Conservation (phyloP, 2,329 filamentous ascomycete genomes). For the Pseudogymnoascus sp. region DNA sequence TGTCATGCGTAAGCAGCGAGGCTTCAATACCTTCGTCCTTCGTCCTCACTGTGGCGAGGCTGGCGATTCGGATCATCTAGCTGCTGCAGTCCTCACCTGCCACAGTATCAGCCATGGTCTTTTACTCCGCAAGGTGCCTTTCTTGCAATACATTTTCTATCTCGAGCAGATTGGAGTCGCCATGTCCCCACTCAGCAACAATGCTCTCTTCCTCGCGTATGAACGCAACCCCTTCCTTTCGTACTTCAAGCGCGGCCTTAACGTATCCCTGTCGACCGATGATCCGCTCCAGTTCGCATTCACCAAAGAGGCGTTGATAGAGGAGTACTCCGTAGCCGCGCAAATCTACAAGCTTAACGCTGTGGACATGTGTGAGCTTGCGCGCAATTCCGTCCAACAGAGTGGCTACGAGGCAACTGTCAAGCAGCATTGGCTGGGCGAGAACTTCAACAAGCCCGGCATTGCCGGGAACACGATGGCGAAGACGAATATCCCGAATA, state of each 20-base stretch:
- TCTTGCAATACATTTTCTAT: conserved; percentile 96
- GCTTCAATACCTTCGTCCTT: conserved; percentile 92
- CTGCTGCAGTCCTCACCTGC: conserved; percentile 82
- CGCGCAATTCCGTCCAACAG: conserved; percentile 91
- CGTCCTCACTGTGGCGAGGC: conserved; percentile 95
- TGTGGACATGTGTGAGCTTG: conserved; percentile 97
- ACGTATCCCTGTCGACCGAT: conserved; percentile 93
- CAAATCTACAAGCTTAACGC: conserved; percentile 97
- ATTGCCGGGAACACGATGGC: conserved; percentile 83
- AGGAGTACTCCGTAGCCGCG: conserved; percentile 95
- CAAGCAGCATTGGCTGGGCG: conserved; percentile 87
- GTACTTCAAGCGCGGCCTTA: conserved; percentile 91
- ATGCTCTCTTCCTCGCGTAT: conserved; percentile 91
- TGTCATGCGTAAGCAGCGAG: conserved; percentile 78
- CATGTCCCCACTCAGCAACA: conserved; percentile 99
- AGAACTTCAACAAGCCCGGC: conserved; percentile 69
- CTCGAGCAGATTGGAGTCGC: conserved; percentile 96
- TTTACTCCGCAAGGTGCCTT: conserved; percentile 82
- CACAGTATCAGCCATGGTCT: conserved; percentile 97
- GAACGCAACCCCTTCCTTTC: conserved; percentile 93
- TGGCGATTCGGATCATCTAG: conserved; percentile 92
- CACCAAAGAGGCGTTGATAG: conserved; percentile 94
- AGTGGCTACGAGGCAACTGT: conserved; percentile 85
- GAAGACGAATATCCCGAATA: conserved; percentile 93
- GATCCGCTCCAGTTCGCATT: conserved; percentile 97